Percentiles rank a stretch among this genome's conserved stretches.
Evolutionary conservation across 2,329 filamentous ascomycete species (phyloP).

Genomic region (Chrysoporthe puriensis): DNA sequence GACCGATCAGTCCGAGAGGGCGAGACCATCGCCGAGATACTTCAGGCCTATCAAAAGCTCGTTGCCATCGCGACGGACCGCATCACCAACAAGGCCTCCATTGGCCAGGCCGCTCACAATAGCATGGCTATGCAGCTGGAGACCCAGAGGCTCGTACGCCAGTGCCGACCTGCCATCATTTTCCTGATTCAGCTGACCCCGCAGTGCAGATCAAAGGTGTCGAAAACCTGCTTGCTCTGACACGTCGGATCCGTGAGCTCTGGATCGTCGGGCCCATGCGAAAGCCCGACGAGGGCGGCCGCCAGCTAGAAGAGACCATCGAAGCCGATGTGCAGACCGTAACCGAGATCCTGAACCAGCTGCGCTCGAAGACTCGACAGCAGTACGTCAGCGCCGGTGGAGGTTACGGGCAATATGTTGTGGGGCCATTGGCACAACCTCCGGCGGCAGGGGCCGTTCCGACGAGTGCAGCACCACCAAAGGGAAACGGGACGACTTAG

Average conservation of each 20-base stretch:
- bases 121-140: conserved; percentile 46
- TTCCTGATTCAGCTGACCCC: neutral
- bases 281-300: conserved; percentile 47
- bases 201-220: conserved; percentile 42
- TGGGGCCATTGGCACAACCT: conserved; percentile 20
- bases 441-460: neutral
- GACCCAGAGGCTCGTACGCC: conserved; percentile 41
- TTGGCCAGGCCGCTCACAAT: conserved; percentile 45
- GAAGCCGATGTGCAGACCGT: conserved; percentile 44
- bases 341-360: conserved; percentile 38
- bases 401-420: conserved; percentile 34
- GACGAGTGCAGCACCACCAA: neutral
- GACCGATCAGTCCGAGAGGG: conserved; percentile 48
- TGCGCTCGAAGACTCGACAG: conserved; percentile 35
- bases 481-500: neutral
- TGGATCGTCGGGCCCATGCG: conserved; percentile 54
- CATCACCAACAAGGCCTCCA: conserved; percentile 39
- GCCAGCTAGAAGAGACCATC: conserved; percentile 40
- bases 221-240: conserved; percentile 51
- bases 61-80: conserved; percentile 43
- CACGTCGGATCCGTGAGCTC: conserved; percentile 52
- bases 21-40: conserved; percentile 48
- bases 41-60: conserved; percentile 49
- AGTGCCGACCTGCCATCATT: neutral
- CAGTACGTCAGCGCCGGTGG: conserved; percentile 31